Conservation (phyloP, 1,139 yeast species). For the Sugiyamaella castrensis region DNA sequence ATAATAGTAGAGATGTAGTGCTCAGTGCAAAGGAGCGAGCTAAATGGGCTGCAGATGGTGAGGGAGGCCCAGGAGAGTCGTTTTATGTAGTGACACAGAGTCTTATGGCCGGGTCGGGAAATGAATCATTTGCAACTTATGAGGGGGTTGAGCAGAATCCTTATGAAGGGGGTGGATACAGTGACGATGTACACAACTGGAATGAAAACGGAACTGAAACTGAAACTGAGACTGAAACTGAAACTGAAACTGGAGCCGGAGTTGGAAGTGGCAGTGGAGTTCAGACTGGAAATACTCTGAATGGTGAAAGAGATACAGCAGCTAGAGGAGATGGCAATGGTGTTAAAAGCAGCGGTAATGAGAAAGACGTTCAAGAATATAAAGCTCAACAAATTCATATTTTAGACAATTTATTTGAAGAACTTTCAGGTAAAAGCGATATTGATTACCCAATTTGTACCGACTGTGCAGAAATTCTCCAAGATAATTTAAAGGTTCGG, state of each 20-base stretch:
- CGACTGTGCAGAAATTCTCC: slow-evolving; percentile 72
- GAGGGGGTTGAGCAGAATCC: too few species aligned
- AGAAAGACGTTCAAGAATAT: slow-evolving; percentile 26
- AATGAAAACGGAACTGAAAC: slow-evolving; percentile 7
- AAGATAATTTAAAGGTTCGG: slow-evolving; percentile 64
- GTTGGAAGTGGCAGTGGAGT: background rate
- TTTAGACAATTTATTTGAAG: slow-evolving; percentile 61
- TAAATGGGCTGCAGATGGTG: slow-evolving; percentile 1
- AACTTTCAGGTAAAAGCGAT: slow-evolving; percentile 65
- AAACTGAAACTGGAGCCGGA: background rate
- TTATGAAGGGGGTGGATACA: background rate
- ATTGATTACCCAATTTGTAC: slow-evolving; percentile 87
- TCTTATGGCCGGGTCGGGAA: slow-evolving; percentile 22
- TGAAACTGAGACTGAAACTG: too few species aligned
- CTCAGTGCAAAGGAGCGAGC: background rate
- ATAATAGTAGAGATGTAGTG: background rate
- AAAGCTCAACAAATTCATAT: slow-evolving; percentile 45
- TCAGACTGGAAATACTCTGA: background rate
- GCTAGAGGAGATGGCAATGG: background rate
- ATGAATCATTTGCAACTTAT: background rate
- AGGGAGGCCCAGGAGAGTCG: slow-evolving; percentile 37
- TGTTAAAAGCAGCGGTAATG: too few species aligned
- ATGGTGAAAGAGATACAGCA: background rate
- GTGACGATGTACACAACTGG: slow-evolving; percentile 13
- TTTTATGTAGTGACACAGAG: slow-evolving; percentile 44